Evolutionary conservation across 2,329 filamentous ascomycete species (phyloP).

Genomic region (Fusarium sp.): DNA sequence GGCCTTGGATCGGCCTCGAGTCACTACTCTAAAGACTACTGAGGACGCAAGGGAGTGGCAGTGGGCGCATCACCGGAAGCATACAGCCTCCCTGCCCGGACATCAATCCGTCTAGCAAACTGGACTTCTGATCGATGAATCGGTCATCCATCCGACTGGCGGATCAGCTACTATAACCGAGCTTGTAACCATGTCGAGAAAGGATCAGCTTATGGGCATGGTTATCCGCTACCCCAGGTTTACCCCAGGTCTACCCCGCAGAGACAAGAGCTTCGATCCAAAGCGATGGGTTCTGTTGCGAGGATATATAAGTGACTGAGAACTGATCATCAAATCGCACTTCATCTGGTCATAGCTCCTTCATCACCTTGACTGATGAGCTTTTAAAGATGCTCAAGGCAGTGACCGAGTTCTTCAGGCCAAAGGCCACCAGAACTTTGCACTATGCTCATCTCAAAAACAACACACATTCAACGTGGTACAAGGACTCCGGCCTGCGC

Average conservation of each 20-base stretch:
- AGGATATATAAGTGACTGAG: conserved; percentile 1
- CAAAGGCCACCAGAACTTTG: conserved; percentile 19
- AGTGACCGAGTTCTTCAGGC: conserved; percentile 17
- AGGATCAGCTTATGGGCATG: not conserved
- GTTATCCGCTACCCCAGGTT: conserved; percentile 18
- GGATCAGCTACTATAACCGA: not conserved
- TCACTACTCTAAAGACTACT: accelerated
- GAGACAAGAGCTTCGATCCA: not conserved
- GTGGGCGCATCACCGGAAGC: not conserved
- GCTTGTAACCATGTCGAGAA: not conserved
- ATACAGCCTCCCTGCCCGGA: not conserved
- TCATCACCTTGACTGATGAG: no score
- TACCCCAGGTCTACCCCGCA: conserved; percentile 23
- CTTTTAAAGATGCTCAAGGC: conserved; percentile 3
- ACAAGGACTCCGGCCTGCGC: conserved; percentile 16
- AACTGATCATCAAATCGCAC: not conserved
- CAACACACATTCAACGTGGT: conserved; percentile 28
- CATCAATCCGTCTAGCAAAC: not conserved
- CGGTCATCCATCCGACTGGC: conserved; percentile 1
- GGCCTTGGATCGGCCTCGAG: accelerated
- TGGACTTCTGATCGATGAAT: not conserved
- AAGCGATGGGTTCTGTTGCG: not conserved
- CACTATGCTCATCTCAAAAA: conserved; percentile 28
- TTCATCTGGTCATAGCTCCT: not conserved
- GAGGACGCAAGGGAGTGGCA: not conserved